Base-by-base conservation (phyloP, 306 rosid species). In the Prosopis cineraria region DNA sequence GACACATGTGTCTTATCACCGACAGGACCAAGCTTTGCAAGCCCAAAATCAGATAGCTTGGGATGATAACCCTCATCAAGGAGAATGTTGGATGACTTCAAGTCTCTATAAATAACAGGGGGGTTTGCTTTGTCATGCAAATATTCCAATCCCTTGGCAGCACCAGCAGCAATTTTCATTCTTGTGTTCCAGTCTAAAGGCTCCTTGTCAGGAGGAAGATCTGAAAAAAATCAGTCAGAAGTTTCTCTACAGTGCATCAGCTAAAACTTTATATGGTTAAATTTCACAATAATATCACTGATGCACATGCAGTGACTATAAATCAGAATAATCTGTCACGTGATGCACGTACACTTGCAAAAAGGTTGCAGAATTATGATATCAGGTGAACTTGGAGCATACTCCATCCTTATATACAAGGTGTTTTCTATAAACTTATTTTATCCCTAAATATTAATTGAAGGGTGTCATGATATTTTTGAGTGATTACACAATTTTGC, bases 121-220 rank as follows among this genome's bases (percentile, higher is more conserved):
- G 90, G 97, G 45, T 83, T 81, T 64, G 92, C 87, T 83, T 69
- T 85, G 73, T 87, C 91, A 70, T 93, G 97, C 82, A 93, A 81
- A 82, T 91, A 93, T 64, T 93, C 97, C 88, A 93, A 90, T 13
- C 97, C 98, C 77, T 88, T 87, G 1, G 98, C 96, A 25, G 92
- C 91, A 66, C 90, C 98, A 12, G 88, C 86, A 20, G 97, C 98
- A 65, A 93, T 91, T 82, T 86, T 89, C 91, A 93, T 93, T 84
- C 98, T 88, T 27, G 92, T 91, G 78, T 87, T 91, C 98, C 98
- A 93, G 81, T 93, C 96, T 55, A 91, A 83, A 12, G 98, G 88
- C 73, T 84, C 85, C 86, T 79, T 89, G 40, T 81, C 86, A 10
- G 81, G 78, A 27, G 89, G 92, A 82, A 88, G 80, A 80, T 93